Percentiles rank a stretch among this genome's conserved stretches.
phyloP scores from a whole-genome alignment of 371 early-diverging fungal species.

The Nematocida homosporus region DNA sequence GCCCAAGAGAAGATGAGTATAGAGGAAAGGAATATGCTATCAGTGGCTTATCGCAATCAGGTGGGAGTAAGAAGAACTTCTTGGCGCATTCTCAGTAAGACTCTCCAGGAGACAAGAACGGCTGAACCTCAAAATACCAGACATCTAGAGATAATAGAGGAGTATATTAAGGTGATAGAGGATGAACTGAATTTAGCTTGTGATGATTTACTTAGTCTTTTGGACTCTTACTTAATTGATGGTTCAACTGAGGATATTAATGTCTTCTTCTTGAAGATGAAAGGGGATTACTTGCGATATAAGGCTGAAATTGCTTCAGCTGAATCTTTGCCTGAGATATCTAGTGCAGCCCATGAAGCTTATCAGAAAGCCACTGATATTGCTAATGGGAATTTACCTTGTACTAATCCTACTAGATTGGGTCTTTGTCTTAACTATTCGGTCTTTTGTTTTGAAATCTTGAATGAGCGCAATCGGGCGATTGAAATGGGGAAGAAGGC shows the following conservation, averaged over 20 bases:
- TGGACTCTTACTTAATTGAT: constrained; percentile 79
- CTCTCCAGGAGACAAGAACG: constrained; percentile 73
- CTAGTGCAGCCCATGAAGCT: constrained; percentile 81
- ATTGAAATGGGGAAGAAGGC: constrained; percentile 96
- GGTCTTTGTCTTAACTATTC: constrained; percentile 98
- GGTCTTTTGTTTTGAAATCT: constrained; percentile 99
- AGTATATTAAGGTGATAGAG: constrained; percentile 83
- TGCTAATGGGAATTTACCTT: constrained; percentile 83
- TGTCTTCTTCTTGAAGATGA: constrained; percentile 99
- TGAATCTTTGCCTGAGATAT: constrained; percentile 76
- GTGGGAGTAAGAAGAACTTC: constrained; percentile 96
- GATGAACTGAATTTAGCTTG: constrained; percentile 85
- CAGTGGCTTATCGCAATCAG: constrained; percentile 97
- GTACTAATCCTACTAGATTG: constrained; percentile 95
- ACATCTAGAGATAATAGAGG: constrained; percentile 78
- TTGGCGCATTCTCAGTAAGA: constrained; percentile 93
- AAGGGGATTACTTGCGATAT: constrained; percentile 98
- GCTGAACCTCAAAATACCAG: constrained; percentile 65
- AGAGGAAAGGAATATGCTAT: constrained; percentile 92
- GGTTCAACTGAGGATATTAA: constrained; percentile 70
- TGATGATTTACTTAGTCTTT: constrained; percentile 82
- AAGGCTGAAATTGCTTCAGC: constrained; percentile 89
- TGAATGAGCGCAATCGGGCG: constrained; percentile 93
- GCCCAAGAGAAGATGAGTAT: constrained; percentile 76
- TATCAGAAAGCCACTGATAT: constrained; percentile 89